These are phyloP conservation scores for Spencermartinsiella ligniputridi DNA, from an alignment of 1,139 yeast genomes.

Conservation along the genomic window DNA sequence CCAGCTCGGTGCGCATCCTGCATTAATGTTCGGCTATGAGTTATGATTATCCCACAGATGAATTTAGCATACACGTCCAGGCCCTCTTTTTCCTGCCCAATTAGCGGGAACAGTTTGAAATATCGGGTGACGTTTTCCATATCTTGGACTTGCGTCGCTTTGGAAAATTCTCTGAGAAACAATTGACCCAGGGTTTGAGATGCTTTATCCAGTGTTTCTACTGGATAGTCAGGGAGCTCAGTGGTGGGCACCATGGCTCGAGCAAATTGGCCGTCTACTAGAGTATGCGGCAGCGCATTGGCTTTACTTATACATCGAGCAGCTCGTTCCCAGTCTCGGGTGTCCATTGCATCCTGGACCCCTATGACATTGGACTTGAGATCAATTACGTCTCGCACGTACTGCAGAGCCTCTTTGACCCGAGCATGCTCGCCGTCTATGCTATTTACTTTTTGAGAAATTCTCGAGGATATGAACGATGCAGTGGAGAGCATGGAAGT, in stretches of 20 bases:
- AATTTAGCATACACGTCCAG: constrained; percentile 77
- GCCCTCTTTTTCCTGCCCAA: constrained; percentile 69
- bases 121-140: constrained; percentile 68
- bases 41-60: constrained; percentile 78
- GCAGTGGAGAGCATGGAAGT: constrained; percentile 53
- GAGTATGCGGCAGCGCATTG: constrained; percentile 47
- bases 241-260: constrained; percentile 83
- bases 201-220: constrained; percentile 53
- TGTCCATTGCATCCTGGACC: constrained; percentile 63
- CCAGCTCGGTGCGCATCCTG: constrained; percentile 25
- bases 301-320: constrained; percentile 59
- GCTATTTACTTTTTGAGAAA: constrained; percentile 65
- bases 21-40: constrained; percentile 64
- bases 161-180: constrained; percentile 59
- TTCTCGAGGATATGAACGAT: constrained; percentile 57
- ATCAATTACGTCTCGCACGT: constrained; percentile 60
- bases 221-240: constrained; percentile 82
- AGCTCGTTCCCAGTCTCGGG: constrained; percentile 66
- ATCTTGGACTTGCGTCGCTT: constrained; percentile 63
- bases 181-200: constrained; percentile 51
- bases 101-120: constrained; percentile 83
- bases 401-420: constrained; percentile 59
- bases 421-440: constrained; percentile 68
- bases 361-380: constrained; percentile 62
- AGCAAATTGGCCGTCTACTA: constrained; percentile 67